Base-by-base conservation (phyloP, 352 stramenopile species). In the Globisporangium orthogonon region DNA sequence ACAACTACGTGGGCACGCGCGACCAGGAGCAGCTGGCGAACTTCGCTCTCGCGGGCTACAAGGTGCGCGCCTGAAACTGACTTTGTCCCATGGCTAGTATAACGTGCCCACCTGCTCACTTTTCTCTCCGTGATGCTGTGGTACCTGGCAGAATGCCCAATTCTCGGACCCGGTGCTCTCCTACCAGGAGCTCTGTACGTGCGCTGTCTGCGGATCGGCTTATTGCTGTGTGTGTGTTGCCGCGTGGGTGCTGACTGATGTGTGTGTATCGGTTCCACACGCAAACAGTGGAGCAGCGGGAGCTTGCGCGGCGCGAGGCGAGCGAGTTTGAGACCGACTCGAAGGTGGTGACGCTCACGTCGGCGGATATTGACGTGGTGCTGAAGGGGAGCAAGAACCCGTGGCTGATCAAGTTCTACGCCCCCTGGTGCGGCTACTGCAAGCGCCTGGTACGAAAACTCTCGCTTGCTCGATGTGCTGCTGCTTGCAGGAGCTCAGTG, bases 331-430 rank as follows among this genome's bases (percentile, higher is more conserved):
- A 86, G 47, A 57, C 56, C 13, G 70, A 71, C 45, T 82, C 70
- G 31, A 60, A 63, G 9, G 77, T 89, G 18, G 78, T 84, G 49
- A 56, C 62, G 18, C 66, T 86, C 39, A 77, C 68, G 2, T 83
- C 77, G 11, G 55, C 62, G 7, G 63, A 54, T n/a, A 83, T 89
- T 18, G 77, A 88, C n/a, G 57, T 71, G 17, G 60, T 83, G 45
- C 10, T 92, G 39, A 77, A 88, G 39, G 51, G 74, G 6, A 65
- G 78, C 61, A 79, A 82, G 54, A 56, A 82, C 10, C 67, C 78
- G 45, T 92, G 77, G 78, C 65, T 94, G 46, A 79, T 94, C 60
- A 91, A 91, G 66, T 91, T 91, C 56, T 90, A 90, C 57, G 79
- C 81, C n/a, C 80, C 80, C 2, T 91, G 81, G 81, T 91, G 81